A percentile compares a stretch with the other conserved stretches of the same genome.
phyloP scores from a whole-genome alignment of 257 asterid species.

The Jasminum sambac region DNA sequence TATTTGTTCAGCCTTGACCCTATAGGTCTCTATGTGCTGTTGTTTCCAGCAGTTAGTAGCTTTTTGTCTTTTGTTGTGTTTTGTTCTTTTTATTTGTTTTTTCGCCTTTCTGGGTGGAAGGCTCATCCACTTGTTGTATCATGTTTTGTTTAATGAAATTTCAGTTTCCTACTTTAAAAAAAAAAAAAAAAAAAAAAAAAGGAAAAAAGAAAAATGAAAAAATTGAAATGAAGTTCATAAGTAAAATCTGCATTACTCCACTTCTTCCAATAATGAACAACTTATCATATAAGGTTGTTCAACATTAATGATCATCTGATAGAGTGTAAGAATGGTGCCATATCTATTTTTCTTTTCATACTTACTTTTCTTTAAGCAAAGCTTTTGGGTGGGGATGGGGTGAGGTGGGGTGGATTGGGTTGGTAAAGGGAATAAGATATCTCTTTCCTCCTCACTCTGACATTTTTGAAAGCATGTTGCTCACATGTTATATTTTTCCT shows the following conservation, averaged over 20 bases:
- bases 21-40: no score
- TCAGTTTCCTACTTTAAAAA: no score
- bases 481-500: constrained; percentile 21
- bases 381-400: no score
- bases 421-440: background rate
- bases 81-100: no score
- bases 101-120: no score
- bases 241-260: background rate
- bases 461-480: constrained; percentile 7
- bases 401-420: constrained; percentile 1
- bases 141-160: no score
- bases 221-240: background rate
- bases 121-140: no score
- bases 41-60: no score
- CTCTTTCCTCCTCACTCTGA: background rate
- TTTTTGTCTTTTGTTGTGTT: no score
- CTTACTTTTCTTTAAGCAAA: background rate
- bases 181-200: no score
- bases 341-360: background rate
- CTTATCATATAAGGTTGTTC: background rate
- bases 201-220: background rate
- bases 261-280: background rate
- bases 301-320: background rate
- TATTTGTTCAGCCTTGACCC: no score
- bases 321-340: background rate